Percentiles rank a stretch among this genome's conserved stretches.
Conservation (phyloP, 176 grass and related monocot genomes). For the Ensete ventricosum region DNA sequence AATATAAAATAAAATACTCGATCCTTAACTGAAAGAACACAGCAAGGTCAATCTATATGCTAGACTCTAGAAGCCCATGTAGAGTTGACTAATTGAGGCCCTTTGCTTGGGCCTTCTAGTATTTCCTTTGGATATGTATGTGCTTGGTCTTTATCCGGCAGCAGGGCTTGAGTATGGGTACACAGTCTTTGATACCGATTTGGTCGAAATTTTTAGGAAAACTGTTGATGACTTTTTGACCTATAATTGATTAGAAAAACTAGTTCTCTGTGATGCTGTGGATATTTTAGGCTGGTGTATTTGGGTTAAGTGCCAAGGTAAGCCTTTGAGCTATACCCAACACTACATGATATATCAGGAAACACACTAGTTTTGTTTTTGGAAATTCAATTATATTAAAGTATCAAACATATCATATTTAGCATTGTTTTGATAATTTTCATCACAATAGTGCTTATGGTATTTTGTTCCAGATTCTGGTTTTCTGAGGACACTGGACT, state of each 20-base stretch:
- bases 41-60: too few relatives aligned
- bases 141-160: background rate
- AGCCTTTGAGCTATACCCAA: background rate
- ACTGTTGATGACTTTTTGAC: background rate
- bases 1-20: too few relatives aligned
- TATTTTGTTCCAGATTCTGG: constrained; percentile 66
- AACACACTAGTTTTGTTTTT: background rate
- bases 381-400: background rate
- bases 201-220: background rate
- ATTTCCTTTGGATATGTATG: too few relatives aligned
- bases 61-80: too few relatives aligned
- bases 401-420: background rate
- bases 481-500: constrained; percentile 85
- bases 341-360: too few relatives aligned
- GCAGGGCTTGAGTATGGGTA: background rate
- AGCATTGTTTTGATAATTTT: background rate
- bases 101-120: too few relatives aligned
- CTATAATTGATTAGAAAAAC: background rate
- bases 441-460: constrained; percentile 19
- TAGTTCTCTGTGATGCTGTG: background rate
- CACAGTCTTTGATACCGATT: background rate
- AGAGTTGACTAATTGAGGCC: too few relatives aligned
- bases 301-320: background rate
- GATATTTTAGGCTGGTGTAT: background rate
- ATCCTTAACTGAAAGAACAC: too few relatives aligned